phyloP scores from a whole-genome alignment of 192 early-diverging fungal species.

The Pilobolus umbonatus region DNA sequence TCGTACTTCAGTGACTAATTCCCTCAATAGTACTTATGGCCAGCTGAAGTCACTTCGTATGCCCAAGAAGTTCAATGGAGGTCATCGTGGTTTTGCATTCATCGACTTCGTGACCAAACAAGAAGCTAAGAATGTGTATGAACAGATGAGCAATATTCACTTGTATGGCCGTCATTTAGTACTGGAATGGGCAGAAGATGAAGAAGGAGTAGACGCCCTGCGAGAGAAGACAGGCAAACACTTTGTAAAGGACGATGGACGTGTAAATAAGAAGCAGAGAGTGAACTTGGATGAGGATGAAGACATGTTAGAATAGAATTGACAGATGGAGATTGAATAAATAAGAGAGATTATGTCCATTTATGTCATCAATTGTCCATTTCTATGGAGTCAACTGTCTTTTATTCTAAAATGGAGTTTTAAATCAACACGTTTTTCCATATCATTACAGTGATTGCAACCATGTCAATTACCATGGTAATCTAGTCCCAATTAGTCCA shows the following conservation, averaged over 20 bases:
- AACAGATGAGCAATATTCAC: slow-evolving; percentile 85
- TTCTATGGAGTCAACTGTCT: too few species aligned
- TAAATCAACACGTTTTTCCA: too few species aligned
- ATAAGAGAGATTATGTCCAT: too few species aligned
- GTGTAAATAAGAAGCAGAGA: slow-evolving; percentile 54
- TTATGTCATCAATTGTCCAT: too few species aligned
- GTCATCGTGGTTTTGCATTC: slow-evolving; percentile 97
- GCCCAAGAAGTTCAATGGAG: slow-evolving; percentile 89
- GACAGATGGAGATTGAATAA: too few species aligned
- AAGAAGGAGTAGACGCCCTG: slow-evolving; percentile 75
- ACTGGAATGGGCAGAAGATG: slow-evolving; percentile 90
- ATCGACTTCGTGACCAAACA: slow-evolving; percentile 95
- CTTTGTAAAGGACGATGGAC: slow-evolving; percentile 61
- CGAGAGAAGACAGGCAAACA: slow-evolving; percentile 81
- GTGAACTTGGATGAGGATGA: slow-evolving; percentile 53
- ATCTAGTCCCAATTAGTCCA: too few species aligned
- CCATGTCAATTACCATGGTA: too few species aligned
- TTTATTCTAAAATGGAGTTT: too few species aligned
- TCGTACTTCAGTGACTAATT: background rate
- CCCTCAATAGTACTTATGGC: slow-evolving; percentile 70
- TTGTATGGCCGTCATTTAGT: slow-evolving; percentile 97
- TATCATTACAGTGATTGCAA: too few species aligned
- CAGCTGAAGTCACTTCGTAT: slow-evolving; percentile 92
- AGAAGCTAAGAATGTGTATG: slow-evolving; percentile 88
- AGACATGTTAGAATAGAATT: slow-evolving; percentile 47